Conservation (phyloP, 495 filamentous ascomycete genomes). For the Podospora comata region DNA sequence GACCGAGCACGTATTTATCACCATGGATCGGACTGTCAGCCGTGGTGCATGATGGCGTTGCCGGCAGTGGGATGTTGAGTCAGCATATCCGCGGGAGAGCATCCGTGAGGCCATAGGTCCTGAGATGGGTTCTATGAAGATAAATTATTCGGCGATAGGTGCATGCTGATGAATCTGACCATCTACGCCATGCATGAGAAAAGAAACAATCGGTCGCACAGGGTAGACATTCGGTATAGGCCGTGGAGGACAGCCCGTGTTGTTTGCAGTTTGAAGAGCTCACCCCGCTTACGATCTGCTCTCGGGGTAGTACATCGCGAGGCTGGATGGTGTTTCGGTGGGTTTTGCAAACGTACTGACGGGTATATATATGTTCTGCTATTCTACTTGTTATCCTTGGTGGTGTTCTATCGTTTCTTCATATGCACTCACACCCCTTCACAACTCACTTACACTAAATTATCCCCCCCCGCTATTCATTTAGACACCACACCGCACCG, state of each 20-base stretch:
- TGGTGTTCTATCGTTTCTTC: background rate
- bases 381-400: background rate
- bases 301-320: background rate
- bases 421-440: background rate
- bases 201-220: background rate
- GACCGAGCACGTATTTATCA: background rate
- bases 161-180: background rate
- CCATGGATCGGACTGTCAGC: background rate
- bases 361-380: background rate
- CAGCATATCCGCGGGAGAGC: background rate
- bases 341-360: background rate
- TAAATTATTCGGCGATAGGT: background rate
- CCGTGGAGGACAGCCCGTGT: background rate
- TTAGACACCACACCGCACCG: background rate
- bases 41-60: background rate
- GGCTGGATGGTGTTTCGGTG: background rate
- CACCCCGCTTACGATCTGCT: background rate
- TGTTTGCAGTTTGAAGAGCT: background rate
- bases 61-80: background rate
- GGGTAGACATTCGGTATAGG: background rate
- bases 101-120: background rate
- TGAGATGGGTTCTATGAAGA: conserved; percentile 12
- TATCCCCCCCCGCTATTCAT: background rate
- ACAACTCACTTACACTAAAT: background rate
- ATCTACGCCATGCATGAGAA: background rate